Conservation (phyloP, 177 flowering plant species). For the Telopea speciosissima region DNA sequence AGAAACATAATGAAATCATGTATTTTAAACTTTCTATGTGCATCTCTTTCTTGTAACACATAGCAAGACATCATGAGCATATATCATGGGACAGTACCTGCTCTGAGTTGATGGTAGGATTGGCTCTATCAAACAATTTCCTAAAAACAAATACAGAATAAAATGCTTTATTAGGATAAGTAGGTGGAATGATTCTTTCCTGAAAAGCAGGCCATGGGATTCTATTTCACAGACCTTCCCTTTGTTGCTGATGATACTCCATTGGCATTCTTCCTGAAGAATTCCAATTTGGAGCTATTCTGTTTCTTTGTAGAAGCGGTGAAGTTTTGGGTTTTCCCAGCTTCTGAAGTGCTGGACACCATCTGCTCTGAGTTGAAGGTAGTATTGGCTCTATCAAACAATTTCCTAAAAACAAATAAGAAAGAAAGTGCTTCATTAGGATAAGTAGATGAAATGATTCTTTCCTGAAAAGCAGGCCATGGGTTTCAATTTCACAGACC, state of each 20-base stretch:
- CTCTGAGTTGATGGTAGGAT: neutral
- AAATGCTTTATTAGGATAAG: neutral
- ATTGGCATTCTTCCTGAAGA: constrained; percentile 1
- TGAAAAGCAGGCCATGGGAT: neutral
- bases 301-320: constrained; percentile 11
- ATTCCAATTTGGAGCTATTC: neutral
- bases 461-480: neutral
- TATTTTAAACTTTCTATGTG: too few species aligned
- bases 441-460: neutral
- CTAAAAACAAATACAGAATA: constrained; percentile 8
- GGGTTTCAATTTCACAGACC: constrained; percentile 3
- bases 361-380: neutral
- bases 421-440: constrained; percentile 1
- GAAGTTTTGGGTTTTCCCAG: constrained; percentile 1
- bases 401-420: constrained; percentile 12
- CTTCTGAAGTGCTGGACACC: neutral
- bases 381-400: constrained; percentile 7
- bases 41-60: neutral
- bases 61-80: neutral
- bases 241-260: neutral
- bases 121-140: constrained; percentile 13
- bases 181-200: neutral
- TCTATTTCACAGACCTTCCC: constrained; percentile 7
- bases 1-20: too few species aligned
- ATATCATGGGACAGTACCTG: constrained; percentile 4